Percentiles rank a stretch among this genome's conserved stretches.
These are phyloP conservation scores for Hagleromyces aurorensis DNA, from an alignment of 805 yeast genomes.

Conservation along the genomic window DNA sequence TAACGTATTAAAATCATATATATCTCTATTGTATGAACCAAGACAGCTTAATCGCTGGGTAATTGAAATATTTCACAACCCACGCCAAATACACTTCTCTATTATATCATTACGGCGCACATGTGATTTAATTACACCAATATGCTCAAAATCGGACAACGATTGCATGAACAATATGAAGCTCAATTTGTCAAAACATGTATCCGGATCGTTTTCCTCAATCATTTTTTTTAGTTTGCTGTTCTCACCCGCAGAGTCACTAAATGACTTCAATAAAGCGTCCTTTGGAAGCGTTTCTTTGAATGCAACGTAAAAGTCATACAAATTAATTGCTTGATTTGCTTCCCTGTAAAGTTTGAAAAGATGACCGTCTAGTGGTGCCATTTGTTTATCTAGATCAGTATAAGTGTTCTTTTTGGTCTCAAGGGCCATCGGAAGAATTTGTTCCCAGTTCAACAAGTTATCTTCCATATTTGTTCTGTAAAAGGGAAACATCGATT, in stretches of 20 bases:
- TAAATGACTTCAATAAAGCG: conserved; percentile 22
- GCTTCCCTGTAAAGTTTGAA: conserved; percentile 76
- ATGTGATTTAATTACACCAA: conserved; percentile 63
- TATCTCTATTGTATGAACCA: no score
- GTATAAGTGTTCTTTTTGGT: conserved; percentile 11
- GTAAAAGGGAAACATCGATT: conserved; percentile 27
- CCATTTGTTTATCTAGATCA: conserved; percentile 32
- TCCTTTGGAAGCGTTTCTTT: conserved; percentile 38
- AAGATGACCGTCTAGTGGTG: conserved; percentile 49
- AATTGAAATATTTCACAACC: no score
- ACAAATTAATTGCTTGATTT: conserved; percentile 55
- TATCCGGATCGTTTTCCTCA: conserved; percentile 20
- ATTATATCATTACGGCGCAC: conserved; percentile 30
- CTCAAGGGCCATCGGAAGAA: conserved; percentile 12
- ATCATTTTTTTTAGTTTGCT: conserved; percentile 22
- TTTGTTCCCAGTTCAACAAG: conserved; percentile 26
- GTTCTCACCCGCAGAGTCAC: conserved; percentile 21
- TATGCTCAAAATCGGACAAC: conserved; percentile 56
- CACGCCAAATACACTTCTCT: conserved; percentile 31
- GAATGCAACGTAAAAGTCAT: conserved; percentile 59
- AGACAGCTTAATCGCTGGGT: no score
- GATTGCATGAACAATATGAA: conserved; percentile 71
- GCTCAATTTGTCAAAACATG: conserved; percentile 54
- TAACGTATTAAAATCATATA: no score
- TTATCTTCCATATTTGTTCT: conserved; percentile 28